A percentile compares a stretch with the other conserved stretches of the same genome.
These are phyloP conservation scores for Colletotrichum scovillei DNA, from an alignment of 2,329 filamentous ascomycete species.

Conservation along the genomic window DNA sequence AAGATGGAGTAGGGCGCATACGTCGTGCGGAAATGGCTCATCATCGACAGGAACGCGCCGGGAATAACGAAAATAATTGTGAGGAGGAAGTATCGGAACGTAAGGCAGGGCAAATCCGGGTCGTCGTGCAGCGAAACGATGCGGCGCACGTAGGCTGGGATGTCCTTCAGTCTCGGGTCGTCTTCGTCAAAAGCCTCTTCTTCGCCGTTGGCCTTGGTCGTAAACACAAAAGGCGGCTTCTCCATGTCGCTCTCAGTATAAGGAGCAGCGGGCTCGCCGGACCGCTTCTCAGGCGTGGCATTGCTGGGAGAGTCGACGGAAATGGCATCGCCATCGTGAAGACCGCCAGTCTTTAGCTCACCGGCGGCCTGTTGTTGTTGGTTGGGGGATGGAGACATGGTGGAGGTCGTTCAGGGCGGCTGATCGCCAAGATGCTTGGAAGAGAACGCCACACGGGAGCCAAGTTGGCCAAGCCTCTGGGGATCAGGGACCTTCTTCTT, in stretches of 20 bases:
- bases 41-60: slow-evolving; percentile 66
- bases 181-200: slow-evolving; percentile 52
- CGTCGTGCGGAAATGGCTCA: slow-evolving; percentile 47
- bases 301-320: slow-evolving; percentile 11
- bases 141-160: slow-evolving; percentile 55
- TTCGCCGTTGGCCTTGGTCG: slow-evolving; percentile 35
- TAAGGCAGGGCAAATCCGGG: slow-evolving; percentile 63
- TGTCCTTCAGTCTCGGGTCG: slow-evolving; percentile 62
- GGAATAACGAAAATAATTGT: slow-evolving; percentile 64
- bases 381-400: slow-evolving; percentile 16
- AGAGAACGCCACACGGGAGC: slow-evolving; percentile 15
- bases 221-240: slow-evolving; percentile 38
- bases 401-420: slow-evolving; percentile 7
- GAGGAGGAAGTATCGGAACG: slow-evolving; percentile 69
- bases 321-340: slow-evolving; percentile 10
- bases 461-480: slow-evolving; percentile 26
- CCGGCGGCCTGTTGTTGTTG: not conserved
- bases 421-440: slow-evolving; percentile 28
- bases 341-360: not conserved
- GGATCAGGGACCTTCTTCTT: not conserved
- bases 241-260: slow-evolving; percentile 39
- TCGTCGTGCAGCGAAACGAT: slow-evolving; percentile 48
- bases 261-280: slow-evolving; percentile 21
- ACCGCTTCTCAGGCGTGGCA: slow-evolving; percentile 7
- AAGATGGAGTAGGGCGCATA: slow-evolving; percentile 44